Percentiles rank a stretch among this genome's conserved stretches.
These are phyloP conservation scores for Trichoderma arundinaceum DNA, from an alignment of 2,329 filamentous ascomycete genomes.

Conservation along the genomic window DNA sequence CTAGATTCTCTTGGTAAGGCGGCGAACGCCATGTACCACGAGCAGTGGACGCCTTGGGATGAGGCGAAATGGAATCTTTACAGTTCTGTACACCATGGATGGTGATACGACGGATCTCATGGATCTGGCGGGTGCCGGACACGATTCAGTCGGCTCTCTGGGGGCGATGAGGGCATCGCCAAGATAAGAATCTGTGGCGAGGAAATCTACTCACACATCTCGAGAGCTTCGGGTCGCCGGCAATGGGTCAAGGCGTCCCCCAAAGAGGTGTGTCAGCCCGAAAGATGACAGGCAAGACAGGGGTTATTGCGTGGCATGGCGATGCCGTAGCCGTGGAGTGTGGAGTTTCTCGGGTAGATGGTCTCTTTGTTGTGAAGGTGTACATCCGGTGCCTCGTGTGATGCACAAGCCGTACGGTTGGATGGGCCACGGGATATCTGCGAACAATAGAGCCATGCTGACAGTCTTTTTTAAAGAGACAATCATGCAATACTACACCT, in stretches of 20 bases:
- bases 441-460: too few relatives aligned
- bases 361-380: too few relatives aligned
- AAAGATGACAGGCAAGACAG: conserved; percentile 23
- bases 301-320: conserved; percentile 18
- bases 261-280: conserved; percentile 27
- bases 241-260: conserved; percentile 4
- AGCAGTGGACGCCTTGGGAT: neutral
- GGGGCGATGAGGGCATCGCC: neutral
- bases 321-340: conserved; percentile 25
- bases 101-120: neutral
- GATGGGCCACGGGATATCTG: too few relatives aligned
- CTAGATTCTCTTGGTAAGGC: conserved; percentile 10
- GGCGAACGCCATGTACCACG: neutral
- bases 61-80: neutral
- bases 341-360: conserved; percentile 13
- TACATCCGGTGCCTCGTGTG: too few relatives aligned
- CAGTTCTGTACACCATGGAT: neutral
- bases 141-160: neutral
- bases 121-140: neutral
- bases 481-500: too few relatives aligned
- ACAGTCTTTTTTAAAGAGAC: too few relatives aligned
- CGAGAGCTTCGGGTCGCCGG: conserved; percentile 26
- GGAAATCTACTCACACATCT: conserved; percentile 1
- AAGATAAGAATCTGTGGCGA: neutral
- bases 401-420: too few relatives aligned